Evolutionary conservation across 2,329 filamentous ascomycete genomes (phyloP).

Genomic region (Dothideomycetes sp.): DNA sequence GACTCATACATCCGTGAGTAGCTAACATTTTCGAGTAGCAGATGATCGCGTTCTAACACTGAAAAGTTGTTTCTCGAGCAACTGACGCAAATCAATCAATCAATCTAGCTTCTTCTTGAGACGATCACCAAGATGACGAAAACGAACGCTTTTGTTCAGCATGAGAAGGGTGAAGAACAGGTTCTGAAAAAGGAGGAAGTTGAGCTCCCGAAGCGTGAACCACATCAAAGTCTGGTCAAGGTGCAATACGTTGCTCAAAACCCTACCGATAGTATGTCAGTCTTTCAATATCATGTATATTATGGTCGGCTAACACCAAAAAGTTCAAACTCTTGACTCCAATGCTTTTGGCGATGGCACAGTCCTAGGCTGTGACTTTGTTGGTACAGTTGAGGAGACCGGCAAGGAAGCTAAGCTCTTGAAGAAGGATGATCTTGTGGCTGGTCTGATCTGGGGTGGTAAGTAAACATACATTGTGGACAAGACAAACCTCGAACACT

Average conservation of each 20-base stretch:
- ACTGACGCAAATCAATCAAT: no score
- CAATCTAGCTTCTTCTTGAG: no score
- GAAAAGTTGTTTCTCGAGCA: no score
- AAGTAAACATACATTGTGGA: no score
- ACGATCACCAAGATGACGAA: not conserved
- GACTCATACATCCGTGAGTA: no score
- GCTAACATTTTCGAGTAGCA: no score
- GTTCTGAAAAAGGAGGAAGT: not conserved
- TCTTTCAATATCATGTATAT: not conserved
- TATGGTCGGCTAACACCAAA: not conserved
- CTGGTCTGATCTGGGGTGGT: slow-evolving; percentile 32
- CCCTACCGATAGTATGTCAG: slow-evolving; percentile 41
- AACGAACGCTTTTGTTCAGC: not conserved
- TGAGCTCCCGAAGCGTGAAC: not conserved
- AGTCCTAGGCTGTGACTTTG: slow-evolving; percentile 41
- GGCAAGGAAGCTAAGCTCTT: slow-evolving; percentile 41
- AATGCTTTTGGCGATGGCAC: slow-evolving; percentile 4
- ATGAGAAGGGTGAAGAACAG: slow-evolving; percentile 1
- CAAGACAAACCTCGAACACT: no score
- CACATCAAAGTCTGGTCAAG: slow-evolving; percentile 35
- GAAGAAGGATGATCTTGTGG: slow-evolving; percentile 43
- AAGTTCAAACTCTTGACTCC: slow-evolving; percentile 9
- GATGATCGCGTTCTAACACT: no score
- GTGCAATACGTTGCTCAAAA: slow-evolving; percentile 46
- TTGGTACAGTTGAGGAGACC: slow-evolving; percentile 45